Evolutionary conservation across 306 rosid species (phyloP).

Genomic region (Dalbergia oliveri): DNA sequence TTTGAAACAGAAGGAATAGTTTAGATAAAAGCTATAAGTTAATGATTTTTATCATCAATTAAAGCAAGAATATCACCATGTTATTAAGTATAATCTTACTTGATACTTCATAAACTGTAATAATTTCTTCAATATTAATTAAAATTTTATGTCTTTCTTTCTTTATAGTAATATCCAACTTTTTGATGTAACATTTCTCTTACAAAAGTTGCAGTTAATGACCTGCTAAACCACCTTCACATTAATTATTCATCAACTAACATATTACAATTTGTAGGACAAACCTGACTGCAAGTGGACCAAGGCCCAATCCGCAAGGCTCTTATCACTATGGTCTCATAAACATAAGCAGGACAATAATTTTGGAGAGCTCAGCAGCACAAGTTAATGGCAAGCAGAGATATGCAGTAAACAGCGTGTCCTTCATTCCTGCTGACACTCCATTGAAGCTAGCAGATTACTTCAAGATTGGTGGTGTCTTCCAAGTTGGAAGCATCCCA

Average conservation of each 20-base stretch:
- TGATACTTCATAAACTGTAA: no score
- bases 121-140: no score
- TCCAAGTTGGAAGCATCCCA: constrained; percentile 74
- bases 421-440: constrained; percentile 74
- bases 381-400: constrained; percentile 76
- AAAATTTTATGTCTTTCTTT: no score
- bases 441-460: constrained; percentile 91
- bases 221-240: not conserved
- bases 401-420: constrained; percentile 85
- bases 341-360: constrained; percentile 73
- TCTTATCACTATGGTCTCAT: constrained; percentile 90
- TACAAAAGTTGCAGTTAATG: no score
- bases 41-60: no score
- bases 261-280: constrained; percentile 60
- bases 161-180: no score
- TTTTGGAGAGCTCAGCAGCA: constrained; percentile 72
- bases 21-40: no score
- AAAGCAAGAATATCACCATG: no score
- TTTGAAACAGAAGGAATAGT: no score
- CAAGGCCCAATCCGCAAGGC: constrained; percentile 97
- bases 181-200: no score
- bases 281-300: constrained; percentile 93
- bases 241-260: not conserved
- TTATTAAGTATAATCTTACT: no score
- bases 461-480: constrained; percentile 81